These are phyloP conservation scores for Schrenkiella parvula DNA, from an alignment of 345 rosid genomes.

Conservation along the genomic window DNA sequence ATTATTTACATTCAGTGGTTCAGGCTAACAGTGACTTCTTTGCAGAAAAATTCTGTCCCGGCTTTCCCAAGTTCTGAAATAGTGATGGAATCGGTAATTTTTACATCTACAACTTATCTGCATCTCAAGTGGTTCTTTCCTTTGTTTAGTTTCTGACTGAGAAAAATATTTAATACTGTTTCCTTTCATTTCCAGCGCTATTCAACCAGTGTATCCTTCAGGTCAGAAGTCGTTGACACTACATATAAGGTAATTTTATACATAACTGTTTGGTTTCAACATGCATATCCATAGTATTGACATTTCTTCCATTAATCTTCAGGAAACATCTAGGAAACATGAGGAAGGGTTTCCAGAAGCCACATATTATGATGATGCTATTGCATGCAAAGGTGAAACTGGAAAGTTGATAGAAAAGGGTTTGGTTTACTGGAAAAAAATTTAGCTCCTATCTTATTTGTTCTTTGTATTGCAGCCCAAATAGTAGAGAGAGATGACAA, in stretches of 20 bases:
- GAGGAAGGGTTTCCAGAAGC: conserved; percentile 10
- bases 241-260: neutral
- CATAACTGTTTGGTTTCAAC: neutral
- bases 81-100: conserved; percentile 19
- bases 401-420: neutral
- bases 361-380: neutral
- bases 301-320: neutral
- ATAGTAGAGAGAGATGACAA: neutral
- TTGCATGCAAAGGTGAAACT: conserved; percentile 23
- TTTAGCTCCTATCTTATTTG: neutral
- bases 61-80: conserved; percentile 17
- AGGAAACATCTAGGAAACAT: conserved; percentile 4
- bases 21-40: neutral
- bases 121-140: neutral
- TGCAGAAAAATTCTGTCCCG: conserved; percentile 30
- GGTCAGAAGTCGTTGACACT: neutral
- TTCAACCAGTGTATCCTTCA: neutral
- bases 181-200: neutral
- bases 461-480: neutral
- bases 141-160: neutral
- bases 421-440: neutral
- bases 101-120: neutral
- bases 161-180: neutral
- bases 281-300: neutral
- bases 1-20: neutral